These are phyloP conservation scores for Ajuga chamaepitys DNA, from an alignment of 257 asterid species.

Conservation along the genomic window DNA sequence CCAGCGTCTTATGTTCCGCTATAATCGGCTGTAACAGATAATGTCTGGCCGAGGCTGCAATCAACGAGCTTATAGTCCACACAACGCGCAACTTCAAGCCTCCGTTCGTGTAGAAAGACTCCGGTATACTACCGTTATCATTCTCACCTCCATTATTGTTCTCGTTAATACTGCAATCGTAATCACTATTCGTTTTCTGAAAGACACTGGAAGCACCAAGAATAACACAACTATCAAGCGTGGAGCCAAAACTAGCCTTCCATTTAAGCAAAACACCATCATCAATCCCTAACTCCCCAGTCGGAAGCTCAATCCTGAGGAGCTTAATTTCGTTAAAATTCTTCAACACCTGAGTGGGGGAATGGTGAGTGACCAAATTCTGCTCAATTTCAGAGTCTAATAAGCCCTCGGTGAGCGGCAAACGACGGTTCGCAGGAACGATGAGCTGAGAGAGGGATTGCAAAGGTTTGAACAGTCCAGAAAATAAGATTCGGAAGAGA, in stretches of 20 bases:
- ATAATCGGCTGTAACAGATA: conserved; percentile 76
- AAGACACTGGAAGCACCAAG: conserved; percentile 69
- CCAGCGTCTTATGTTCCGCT: conserved; percentile 67
- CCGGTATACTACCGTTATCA: conserved; percentile 75
- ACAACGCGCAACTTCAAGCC: conserved; percentile 82
- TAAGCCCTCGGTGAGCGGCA: conserved; percentile 15
- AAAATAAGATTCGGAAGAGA: conserved; percentile 39
- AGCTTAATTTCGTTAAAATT: conserved; percentile 62
- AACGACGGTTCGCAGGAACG: conserved; percentile 26
- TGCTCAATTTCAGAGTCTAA: conserved; percentile 39
- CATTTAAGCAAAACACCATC: conserved; percentile 68
- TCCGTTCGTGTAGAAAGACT: conserved; percentile 78
- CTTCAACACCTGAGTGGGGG: conserved; percentile 70
- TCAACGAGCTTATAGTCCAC: conserved; percentile 86
- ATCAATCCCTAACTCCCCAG: conserved; percentile 76
- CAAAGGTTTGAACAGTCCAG: conserved; percentile 49
- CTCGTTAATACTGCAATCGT: conserved; percentile 6
- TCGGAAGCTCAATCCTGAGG: conserved; percentile 68
- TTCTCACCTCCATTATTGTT: conserved; percentile 18
- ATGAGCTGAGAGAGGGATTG: conserved; percentile 58
- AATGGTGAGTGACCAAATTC: conserved; percentile 66
- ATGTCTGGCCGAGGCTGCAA: conserved; percentile 91
- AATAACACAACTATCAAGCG: conserved; percentile 73
- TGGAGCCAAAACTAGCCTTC: conserved; percentile 83
- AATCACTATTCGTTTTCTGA: conserved; percentile 14